Evolutionary conservation across 164 flowering plant genomes (phyloP).

Genomic region (Chimonanthus salicifolius): DNA sequence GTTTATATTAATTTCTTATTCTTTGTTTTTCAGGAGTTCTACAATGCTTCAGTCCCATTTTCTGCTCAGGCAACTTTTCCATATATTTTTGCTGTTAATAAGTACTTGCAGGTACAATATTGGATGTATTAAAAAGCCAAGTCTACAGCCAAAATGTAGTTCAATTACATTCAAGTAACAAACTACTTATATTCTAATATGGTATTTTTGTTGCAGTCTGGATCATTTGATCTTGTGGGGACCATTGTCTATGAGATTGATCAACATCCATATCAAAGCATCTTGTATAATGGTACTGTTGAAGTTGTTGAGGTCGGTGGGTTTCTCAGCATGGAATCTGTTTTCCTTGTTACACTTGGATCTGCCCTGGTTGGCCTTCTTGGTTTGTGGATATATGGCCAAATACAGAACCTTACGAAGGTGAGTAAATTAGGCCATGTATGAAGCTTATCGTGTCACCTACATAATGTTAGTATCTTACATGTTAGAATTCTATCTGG

Average conservation of each 20-base stretch:
- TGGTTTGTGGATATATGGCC: constrained; percentile 69
- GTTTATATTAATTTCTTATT: background rate
- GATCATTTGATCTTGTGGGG: constrained; percentile 91
- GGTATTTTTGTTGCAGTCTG: constrained; percentile 50
- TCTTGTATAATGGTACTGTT: constrained; percentile 87
- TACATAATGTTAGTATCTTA: too few species aligned
- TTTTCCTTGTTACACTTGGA: constrained; percentile 73
- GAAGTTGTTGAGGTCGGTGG: constrained; percentile 89
- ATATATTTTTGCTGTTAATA: constrained; percentile 79
- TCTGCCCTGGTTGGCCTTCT: constrained; percentile 61
- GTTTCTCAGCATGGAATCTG: constrained; percentile 69
- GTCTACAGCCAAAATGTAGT: background rate
- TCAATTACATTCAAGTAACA: too few species aligned
- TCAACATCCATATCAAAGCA: constrained; percentile 61
- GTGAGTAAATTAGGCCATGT: constrained; percentile 22
- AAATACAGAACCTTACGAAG: constrained; percentile 67
- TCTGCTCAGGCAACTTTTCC: constrained; percentile 83
- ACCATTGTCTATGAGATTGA: constrained; percentile 84
- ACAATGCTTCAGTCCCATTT: constrained; percentile 64
- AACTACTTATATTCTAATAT: background rate
- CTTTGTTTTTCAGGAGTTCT: constrained; percentile 43
- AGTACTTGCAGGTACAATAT: constrained; percentile 73
- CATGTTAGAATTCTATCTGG: too few species aligned
- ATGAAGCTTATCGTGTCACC: background rate
- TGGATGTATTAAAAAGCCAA: background rate